Evolutionary conservation across 805 yeast species (phyloP).

Genomic region (Teunomyces barrocoloradensis): DNA sequence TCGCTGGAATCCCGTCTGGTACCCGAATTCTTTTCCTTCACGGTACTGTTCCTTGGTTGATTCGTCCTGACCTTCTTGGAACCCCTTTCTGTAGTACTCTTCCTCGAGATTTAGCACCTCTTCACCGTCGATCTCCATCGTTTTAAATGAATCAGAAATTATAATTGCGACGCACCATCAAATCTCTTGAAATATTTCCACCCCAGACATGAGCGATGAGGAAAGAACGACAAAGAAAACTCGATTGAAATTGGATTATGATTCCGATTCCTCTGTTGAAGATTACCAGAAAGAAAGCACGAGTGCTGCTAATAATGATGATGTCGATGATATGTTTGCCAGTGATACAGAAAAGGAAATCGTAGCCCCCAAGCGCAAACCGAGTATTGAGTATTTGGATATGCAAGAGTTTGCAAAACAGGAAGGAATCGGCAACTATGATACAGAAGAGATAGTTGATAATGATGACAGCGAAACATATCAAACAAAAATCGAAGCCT

Average conservation of each 20-base stretch:
- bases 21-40: conserved; percentile 85
- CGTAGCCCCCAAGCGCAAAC: conserved; percentile 8
- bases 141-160: conserved; percentile 16
- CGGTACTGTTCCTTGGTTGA: conserved; percentile 56
- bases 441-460: conserved; percentile 16
- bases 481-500: conserved; percentile 57
- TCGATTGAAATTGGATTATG: conserved; percentile 12
- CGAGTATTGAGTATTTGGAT: conserved; percentile 26
- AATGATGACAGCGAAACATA: conserved; percentile 11
- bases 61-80: conserved; percentile 62
- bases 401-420: conserved; percentile 33
- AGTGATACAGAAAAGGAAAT: conserved; percentile 17
- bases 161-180: neutral
- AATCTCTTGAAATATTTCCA: neutral
- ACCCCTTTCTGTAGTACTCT: conserved; percentile 65
- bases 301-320: conserved; percentile 3
- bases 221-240: neutral
- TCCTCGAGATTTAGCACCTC: conserved; percentile 60
- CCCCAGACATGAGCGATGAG: neutral
- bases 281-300: conserved; percentile 10
- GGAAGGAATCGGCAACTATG: conserved; percentile 19
- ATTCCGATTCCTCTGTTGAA: conserved; percentile 24
- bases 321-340: conserved; percentile 41
- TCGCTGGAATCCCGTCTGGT: conserved; percentile 73
- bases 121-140: conserved; percentile 34